Percentiles rank a stretch among this genome's conserved stretches.
These are phyloP conservation scores for Sporodiniella umbellata DNA, from an alignment of 371 early-diverging fungal genomes.

Conservation along the genomic window DNA sequence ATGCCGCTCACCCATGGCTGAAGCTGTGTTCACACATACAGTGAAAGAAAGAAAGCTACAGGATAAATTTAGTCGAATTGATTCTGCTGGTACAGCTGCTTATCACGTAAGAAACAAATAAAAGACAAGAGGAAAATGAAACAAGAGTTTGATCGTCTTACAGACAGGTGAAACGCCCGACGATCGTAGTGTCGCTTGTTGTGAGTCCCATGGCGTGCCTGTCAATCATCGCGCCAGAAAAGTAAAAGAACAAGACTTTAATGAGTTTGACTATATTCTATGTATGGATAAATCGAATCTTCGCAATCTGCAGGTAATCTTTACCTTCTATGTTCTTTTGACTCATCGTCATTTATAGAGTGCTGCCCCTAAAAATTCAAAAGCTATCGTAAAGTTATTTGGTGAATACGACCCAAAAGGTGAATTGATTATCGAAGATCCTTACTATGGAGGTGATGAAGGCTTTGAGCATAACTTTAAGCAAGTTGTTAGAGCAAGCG, in stretches of 20 bases:
- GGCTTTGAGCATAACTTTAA: conserved; percentile 88
- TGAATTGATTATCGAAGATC: conserved; percentile 78
- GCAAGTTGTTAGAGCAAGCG: conserved; percentile 70
- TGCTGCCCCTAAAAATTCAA: conserved; percentile 31
- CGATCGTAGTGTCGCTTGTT: conserved; percentile 65
- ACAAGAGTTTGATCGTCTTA: not conserved
- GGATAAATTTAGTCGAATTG: conserved; percentile 64
- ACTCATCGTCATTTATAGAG: conserved; percentile 12
- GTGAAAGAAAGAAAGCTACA: conserved; percentile 59
- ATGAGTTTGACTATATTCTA: conserved; percentile 79
- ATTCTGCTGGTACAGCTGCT: conserved; percentile 86
- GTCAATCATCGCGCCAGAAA: conserved; percentile 78
- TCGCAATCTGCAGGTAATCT: conserved; percentile 59
- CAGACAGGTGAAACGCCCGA: conserved; percentile 75
- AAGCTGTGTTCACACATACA: conserved; percentile 83
- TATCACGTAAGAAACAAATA: conserved; percentile 61
- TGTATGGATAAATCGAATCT: conserved; percentile 87
- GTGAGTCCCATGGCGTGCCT: conserved; percentile 74
- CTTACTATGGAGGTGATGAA: conserved; percentile 85
- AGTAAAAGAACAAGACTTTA: conserved; percentile 60
- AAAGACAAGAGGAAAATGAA: not conserved
- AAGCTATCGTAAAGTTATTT: conserved; percentile 67
- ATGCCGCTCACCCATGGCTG: conserved; percentile 89
- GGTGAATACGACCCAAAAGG: conserved; percentile 84
- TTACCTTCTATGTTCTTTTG: not conserved